Conservation (phyloP, 495 filamentous ascomycete species). For the Aspergillus saccharolyticus region DNA sequence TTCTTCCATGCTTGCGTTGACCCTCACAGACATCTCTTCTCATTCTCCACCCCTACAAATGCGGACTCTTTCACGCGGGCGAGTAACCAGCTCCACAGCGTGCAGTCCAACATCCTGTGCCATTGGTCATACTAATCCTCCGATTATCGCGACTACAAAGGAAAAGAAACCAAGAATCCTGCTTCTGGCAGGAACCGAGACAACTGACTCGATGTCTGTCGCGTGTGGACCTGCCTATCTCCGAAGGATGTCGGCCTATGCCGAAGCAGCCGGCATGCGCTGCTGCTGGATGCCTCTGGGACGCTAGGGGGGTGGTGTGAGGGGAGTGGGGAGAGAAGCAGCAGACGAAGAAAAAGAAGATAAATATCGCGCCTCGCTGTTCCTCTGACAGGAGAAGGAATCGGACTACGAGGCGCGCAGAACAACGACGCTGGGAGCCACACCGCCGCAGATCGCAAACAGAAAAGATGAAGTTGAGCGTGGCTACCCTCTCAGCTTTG, state of each 20-base stretch:
- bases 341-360: too few species aligned
- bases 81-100: not conserved
- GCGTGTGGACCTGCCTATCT: not conserved
- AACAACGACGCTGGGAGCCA: not conserved
- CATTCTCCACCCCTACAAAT: not conserved
- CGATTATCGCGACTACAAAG: not conserved
- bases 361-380: not conserved
- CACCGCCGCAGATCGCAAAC: not conserved
- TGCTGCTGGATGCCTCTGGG: not conserved
- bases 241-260: not conserved
- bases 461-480: constrained; percentile 20
- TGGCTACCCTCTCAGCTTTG: constrained; percentile 13
- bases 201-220: not conserved
- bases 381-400: not conserved
- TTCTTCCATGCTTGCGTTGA: not conserved
- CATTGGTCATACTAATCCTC: not conserved
- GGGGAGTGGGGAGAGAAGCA: not conserved
- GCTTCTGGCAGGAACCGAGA: not conserved
- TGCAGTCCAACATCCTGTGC: not conserved
- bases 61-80: not conserved
- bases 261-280: not conserved
- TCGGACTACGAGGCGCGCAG: not conserved
- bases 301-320: not conserved
- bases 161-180: not conserved
- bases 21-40: not conserved